Percentiles rank a stretch among this genome's conserved stretches.
Conservation (phyloP, 1,284 basidiomycete genomes). For the Schizopora paradoxa region DNA sequence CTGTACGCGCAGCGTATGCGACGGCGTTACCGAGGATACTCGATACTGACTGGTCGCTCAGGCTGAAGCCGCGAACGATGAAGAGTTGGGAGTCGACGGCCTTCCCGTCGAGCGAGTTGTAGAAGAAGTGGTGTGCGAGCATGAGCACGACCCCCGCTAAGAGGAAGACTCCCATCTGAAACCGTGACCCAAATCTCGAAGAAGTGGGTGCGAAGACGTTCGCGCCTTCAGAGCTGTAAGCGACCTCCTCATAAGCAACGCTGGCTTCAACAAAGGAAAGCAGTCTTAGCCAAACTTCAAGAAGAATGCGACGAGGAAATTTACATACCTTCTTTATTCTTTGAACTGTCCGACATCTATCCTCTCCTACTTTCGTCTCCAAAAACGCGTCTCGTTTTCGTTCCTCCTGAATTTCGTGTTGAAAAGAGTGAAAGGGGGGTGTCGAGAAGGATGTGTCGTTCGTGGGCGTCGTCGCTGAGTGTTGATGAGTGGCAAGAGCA, state of each 20-base stretch:
- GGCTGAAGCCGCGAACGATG: not conserved
- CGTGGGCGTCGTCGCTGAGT: too few species aligned
- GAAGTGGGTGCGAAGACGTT: not conserved
- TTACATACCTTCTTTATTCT: too few species aligned
- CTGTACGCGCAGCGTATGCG: not conserved
- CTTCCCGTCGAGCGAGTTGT: not conserved
- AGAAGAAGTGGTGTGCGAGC: slow-evolving; percentile 1
- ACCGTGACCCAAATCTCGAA: not conserved
- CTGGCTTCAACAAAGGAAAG: not conserved
- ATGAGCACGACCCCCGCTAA: not conserved
- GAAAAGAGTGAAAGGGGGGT: too few species aligned
- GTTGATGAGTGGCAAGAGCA: too few species aligned
- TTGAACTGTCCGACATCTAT: too few species aligned
- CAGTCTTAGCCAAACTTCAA: too few species aligned
- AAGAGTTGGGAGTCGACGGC: not conserved
- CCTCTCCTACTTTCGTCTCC: too few species aligned
- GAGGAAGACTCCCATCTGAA: not conserved
- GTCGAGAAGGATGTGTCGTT: too few species aligned
- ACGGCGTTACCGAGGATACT: slow-evolving; percentile 1
- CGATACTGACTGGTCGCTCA: not conserved
- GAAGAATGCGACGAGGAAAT: too few species aligned
- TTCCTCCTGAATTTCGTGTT: too few species aligned
- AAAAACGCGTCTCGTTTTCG: too few species aligned
- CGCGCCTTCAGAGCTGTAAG: not conserved
- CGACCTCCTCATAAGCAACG: not conserved